A percentile compares a stretch with the other conserved stretches of the same genome.
These are phyloP conservation scores for Rosa hybrid DNA, from an alignment of 331 rosid genomes.

Conservation along the genomic window DNA sequence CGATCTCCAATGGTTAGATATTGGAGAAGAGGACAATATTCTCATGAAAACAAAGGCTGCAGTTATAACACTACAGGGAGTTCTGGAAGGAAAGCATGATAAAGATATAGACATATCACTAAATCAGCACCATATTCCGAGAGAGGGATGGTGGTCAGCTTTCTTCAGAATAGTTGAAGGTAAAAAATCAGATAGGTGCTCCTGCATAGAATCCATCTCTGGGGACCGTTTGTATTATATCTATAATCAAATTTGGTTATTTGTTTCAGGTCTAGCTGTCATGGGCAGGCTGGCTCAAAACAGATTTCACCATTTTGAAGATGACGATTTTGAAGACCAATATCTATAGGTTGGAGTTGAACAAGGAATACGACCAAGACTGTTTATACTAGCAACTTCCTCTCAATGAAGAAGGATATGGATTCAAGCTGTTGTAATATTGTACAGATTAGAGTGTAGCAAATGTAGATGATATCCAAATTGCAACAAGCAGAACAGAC, in stretches of 20 bases:
- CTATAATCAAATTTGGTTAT: not conserved
- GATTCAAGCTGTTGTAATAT: not conserved
- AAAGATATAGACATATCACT: conserved; percentile 50
- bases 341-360: not conserved
- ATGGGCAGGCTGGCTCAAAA: conserved; percentile 66
- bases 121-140: conserved; percentile 43
- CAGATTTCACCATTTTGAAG: conserved; percentile 53
- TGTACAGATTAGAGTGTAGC: not conserved
- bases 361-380: too few species aligned
- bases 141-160: conserved; percentile 77
- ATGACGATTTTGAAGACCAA: conserved; percentile 41
- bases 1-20: conserved; percentile 41
- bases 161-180: conserved; percentile 77
- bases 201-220: not conserved
- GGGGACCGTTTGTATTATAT: not conserved
- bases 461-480: not conserved
- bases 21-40: conserved; percentile 39
- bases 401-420: not conserved
- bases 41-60: conserved; percentile 56
- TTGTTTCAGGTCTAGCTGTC: conserved; percentile 68
- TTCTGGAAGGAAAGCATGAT: conserved; percentile 57
- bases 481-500: not conserved
- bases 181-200: conserved; percentile 12
- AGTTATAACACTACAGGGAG: conserved; percentile 63
- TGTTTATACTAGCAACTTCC: not conserved